Evolutionary conservation across 208 protist species (phyloP).

Genomic region (Leishmania turanica): DNA sequence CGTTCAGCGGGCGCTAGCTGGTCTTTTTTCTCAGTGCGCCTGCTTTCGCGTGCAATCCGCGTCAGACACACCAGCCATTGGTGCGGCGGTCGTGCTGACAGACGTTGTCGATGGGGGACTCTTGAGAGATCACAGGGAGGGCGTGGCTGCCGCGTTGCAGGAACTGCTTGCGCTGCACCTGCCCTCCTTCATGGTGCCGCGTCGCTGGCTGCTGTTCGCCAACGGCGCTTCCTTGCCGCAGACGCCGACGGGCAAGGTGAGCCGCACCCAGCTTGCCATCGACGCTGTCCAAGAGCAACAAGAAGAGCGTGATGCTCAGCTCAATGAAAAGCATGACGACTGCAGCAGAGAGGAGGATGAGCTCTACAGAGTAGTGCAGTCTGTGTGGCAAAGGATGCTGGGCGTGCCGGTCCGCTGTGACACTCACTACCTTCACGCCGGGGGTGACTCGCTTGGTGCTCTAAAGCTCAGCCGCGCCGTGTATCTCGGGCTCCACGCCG

Average conservation of each 20-base stretch:
- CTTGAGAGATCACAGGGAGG: constrained; percentile 5
- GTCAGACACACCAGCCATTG: constrained; percentile 13
- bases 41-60: constrained; percentile 37
- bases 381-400: constrained; percentile 34
- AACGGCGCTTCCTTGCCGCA: constrained; percentile 30
- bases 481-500: constrained; percentile 39
- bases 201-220: constrained; percentile 31
- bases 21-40: constrained; percentile 15
- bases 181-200: constrained; percentile 45
- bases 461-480: constrained; percentile 55
- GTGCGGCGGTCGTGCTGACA: constrained; percentile 22
- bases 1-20: constrained; percentile 24
- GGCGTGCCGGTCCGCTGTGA: constrained; percentile 26
- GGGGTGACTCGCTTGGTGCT: constrained; percentile 70
- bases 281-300: not conserved
- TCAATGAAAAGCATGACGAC: not conserved
- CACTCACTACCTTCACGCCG: constrained; percentile 60
- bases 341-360: constrained; percentile 1
- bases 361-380: constrained; percentile 19
- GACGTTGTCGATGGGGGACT: constrained; percentile 2
- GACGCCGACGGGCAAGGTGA: constrained; percentile 50
- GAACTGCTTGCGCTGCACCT: constrained; percentile 34
- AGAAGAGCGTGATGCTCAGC: not conserved
- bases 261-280: constrained; percentile 24
- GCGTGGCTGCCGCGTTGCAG: constrained; percentile 28